A percentile compares a stretch with the other conserved stretches of the same genome.
These are phyloP conservation scores for Parasarocladium wereldwijsianum DNA, from an alignment of 2,329 filamentous ascomycete genomes.

Conservation along the genomic window DNA sequence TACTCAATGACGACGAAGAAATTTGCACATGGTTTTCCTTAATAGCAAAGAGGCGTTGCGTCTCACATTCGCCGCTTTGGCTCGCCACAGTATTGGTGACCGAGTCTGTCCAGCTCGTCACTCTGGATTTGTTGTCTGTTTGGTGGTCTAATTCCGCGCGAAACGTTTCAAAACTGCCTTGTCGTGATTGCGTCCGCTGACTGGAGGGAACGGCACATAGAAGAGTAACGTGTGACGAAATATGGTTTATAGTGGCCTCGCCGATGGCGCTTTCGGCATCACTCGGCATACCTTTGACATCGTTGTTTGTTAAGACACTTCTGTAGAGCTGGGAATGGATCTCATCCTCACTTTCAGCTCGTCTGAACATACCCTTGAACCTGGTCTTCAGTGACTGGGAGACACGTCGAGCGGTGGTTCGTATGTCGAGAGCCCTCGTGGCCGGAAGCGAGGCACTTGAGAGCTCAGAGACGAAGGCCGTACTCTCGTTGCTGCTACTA, in stretches of 20 bases:
- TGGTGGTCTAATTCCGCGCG: conserved; percentile 21
- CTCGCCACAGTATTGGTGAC: conserved; percentile 39
- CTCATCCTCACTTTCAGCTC: conserved; percentile 10
- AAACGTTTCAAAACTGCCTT: conserved; percentile 39
- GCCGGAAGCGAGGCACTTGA: conserved; percentile 11
- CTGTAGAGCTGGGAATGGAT: neutral
- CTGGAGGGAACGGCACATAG: conserved; percentile 30
- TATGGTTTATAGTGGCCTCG: conserved; percentile 30
- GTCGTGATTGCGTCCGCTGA: conserved; percentile 33
- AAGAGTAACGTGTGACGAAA: conserved; percentile 33
- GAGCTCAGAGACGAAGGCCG: conserved; percentile 16
- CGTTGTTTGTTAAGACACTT: neutral
- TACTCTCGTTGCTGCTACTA: conserved; percentile 26
- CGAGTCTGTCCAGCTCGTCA: conserved; percentile 61
- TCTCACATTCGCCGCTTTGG: conserved; percentile 28
- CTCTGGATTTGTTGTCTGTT: conserved; percentile 42
- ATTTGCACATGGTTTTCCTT: conserved; percentile 34
- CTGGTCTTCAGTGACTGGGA: conserved; percentile 47
- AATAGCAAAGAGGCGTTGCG: conserved; percentile 49
- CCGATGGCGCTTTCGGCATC: neutral
- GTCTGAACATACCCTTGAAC: conserved; percentile 30
- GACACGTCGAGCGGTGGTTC: conserved; percentile 42
- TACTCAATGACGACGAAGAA: conserved; percentile 21
- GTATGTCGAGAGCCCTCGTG: conserved; percentile 20
- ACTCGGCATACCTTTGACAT: neutral